Evolutionary conservation across 1,284 basidiomycete species (phyloP), one percentile per base, ranked within the genome.

Genomic region (Marasmius tenuissimus): DNA sequence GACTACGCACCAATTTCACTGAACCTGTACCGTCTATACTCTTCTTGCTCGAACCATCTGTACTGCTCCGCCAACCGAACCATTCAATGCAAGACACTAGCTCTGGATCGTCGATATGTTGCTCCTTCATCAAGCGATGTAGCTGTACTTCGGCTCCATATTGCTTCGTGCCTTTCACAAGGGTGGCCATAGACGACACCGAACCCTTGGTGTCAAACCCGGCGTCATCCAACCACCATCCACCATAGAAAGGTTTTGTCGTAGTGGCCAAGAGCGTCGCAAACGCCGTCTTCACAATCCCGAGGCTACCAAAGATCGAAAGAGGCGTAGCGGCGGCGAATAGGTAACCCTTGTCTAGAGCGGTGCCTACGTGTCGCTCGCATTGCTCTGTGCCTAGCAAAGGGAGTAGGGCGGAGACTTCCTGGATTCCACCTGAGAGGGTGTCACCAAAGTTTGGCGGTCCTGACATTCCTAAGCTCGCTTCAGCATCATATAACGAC

Each of bases 371-470:
- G 37, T 61, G 64, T 35, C 45, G 42, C 45, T 67, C 64, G 51
- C 64, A 65, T 61, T 65, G 62, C 38, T 61, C 62, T 3, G 64
- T 65, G n/a, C 66, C 66, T 33, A 67, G 62, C 8, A 65, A 42
- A 12, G 66, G 66, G 38, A 67, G 59, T 6, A 65, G 40, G 14
- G 66, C 64, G 33, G 64, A 60, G n/a, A 67, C 49, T 14, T 65
- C 64, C 45, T 67, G 66, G 18, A 67, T 67, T 12, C 66, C 66
- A 20, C 18, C 39, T 16, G 63, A 27, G 45, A 63, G 22, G 52
- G 58, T 59, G 4, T 35, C 40, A 11, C 33, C 50, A n/a, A 62
- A 58, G 52, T 34, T 52, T 22, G 48, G 12, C n/a, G 48, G 8
- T 50, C 6, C 12, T 12, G 40, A 42, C 40, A 42, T 42, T 42